Evolutionary conservation across 805 yeast genomes (phyloP).

Genomic region (Pichia paraexigua): DNA sequence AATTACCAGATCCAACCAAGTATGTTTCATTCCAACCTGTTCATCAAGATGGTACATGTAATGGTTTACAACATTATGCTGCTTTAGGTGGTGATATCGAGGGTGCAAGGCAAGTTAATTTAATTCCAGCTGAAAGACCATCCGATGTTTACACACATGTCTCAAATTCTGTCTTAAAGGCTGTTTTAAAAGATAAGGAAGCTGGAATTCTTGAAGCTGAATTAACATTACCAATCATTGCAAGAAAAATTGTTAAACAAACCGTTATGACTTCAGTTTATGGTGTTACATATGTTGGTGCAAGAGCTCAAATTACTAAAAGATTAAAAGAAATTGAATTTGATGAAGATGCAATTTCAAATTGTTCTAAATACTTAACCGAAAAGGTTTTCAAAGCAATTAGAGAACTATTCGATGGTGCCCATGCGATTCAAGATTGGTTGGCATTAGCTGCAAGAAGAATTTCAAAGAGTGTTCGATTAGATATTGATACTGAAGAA

Average conservation of each 20-base stretch:
- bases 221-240: conserved; percentile 52
- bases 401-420: conserved; percentile 80
- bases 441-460: conserved; percentile 76
- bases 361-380: conserved; percentile 57
- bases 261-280: conserved; percentile 98
- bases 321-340: conserved; percentile 56
- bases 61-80: conserved; percentile 81
- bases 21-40: conserved; percentile 67
- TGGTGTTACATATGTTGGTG: conserved; percentile 94
- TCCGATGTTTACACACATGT: conserved; percentile 72
- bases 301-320: conserved; percentile 77
- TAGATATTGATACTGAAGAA: conserved; percentile 49
- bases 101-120: conserved; percentile 75
- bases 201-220: conserved; percentile 47
- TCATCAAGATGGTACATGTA: conserved; percentile 84
- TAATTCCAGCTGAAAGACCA: conserved; percentile 63
- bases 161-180: conserved; percentile 50
- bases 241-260: conserved; percentile 88
- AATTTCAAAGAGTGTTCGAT: conserved; percentile 68
- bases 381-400: conserved; percentile 73
- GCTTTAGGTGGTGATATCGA: conserved; percentile 80
- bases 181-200: conserved; percentile 46
- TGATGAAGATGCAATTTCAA: conserved; percentile 30
- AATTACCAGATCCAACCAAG: conserved; percentile 55
- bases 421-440: conserved; percentile 96